A percentile compares a stretch with the other conserved stretches of the same genome.
Conservation (phyloP, 108 stramenopile species). For the Skeletonema potamos region DNA sequence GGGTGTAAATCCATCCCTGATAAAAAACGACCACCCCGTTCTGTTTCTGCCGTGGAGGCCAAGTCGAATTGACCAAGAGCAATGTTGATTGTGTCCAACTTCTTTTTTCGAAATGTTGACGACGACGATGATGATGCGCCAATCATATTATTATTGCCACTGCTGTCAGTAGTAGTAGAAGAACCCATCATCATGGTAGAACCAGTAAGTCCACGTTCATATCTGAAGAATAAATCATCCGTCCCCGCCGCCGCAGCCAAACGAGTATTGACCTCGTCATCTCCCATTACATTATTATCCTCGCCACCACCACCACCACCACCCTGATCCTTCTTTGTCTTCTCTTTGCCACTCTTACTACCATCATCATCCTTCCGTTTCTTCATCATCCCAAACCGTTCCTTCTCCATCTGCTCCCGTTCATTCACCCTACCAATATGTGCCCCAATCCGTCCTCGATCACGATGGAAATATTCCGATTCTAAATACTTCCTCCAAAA, state of each 20-base stretch:
- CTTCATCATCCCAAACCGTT: constrained; percentile 13
- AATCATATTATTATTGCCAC: constrained; percentile 4
- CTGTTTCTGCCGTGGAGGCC: constrained; percentile 79
- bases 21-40: constrained; percentile 73
- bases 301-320: too few relatives aligned
- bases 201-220: constrained; percentile 55
- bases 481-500: constrained; percentile 90
- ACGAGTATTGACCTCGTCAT: constrained; percentile 48
- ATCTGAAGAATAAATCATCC: constrained; percentile 82
- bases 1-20: constrained; percentile 72
- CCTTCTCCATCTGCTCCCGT: constrained; percentile 26
- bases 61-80: constrained; percentile 88
- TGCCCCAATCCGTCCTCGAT: constrained; percentile 77
- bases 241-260: constrained; percentile 82
- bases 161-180: not conserved
- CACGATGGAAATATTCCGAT: constrained; percentile 86
- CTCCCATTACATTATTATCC: not conserved
- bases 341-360: too few relatives aligned
- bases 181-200: not conserved
- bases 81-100: constrained; percentile 50
- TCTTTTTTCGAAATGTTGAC: too few relatives aligned
- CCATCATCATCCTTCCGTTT: not conserved
- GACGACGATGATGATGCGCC: constrained; percentile 6
- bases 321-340: not conserved
- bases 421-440: constrained; percentile 36